Percentiles rank a stretch among this genome's conserved stretches.
These are phyloP conservation scores for Fusarium sp. DNA, from an alignment of 2,329 filamentous ascomycete genomes.

Conservation along the genomic window DNA sequence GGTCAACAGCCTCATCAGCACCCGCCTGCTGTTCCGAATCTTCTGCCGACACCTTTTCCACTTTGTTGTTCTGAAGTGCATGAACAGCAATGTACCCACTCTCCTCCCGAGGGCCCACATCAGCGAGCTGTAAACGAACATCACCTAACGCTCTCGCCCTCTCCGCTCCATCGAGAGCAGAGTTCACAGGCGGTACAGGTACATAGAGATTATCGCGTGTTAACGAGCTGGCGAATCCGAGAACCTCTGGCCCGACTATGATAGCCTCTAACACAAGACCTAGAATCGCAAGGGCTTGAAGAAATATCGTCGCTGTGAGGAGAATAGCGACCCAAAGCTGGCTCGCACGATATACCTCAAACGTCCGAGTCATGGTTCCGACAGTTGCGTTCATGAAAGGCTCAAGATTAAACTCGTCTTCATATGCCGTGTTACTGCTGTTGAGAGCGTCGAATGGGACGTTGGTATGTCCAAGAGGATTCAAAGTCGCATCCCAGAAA, in stretches of 20 bases:
- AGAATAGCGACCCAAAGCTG: not conserved
- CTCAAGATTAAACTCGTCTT: not conserved
- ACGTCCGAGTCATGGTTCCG: not conserved
- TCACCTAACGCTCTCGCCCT: not conserved
- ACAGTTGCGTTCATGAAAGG: not conserved
- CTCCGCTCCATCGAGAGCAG: not conserved
- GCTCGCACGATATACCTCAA: not conserved
- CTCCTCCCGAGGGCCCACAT: not conserved
- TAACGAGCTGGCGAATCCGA: not conserved
- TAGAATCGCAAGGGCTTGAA: not conserved
- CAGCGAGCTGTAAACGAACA: not conserved
- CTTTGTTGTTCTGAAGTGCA: not conserved
- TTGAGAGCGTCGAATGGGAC: not conserved
- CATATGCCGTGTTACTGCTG: not conserved
- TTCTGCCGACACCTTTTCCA: not conserved
- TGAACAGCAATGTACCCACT: not conserved
- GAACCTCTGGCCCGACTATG: not conserved
- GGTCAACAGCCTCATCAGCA: rapidly evolving
- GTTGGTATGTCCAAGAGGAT: not conserved
- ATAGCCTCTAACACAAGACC: not conserved
- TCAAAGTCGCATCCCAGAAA: not conserved
- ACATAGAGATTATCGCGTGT: not conserved
- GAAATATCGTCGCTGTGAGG: not conserved
- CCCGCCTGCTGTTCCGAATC: not conserved
- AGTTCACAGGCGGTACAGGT: not conserved